These are phyloP conservation scores for Fusarium caatingaense DNA, from an alignment of 2,329 filamentous ascomycete species.

Conservation along the genomic window DNA sequence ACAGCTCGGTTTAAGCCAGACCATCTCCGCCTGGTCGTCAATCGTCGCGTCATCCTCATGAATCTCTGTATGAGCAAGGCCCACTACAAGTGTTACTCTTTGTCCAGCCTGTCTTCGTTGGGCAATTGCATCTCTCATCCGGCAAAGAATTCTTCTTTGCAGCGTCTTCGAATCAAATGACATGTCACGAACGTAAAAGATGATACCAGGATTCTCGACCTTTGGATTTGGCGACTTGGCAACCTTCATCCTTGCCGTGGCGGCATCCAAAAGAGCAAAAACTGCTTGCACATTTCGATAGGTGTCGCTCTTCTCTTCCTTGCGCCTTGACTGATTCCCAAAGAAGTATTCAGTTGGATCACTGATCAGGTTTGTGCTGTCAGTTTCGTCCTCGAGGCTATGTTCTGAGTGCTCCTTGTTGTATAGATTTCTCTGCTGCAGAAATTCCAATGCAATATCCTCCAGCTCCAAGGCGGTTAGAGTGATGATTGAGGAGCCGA, in stretches of 20 bases:
- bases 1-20: no score
- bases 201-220: no score
- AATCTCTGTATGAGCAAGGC: not conserved
- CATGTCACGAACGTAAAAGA: not conserved
- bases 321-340: not conserved
- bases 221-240: no score
- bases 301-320: not conserved
- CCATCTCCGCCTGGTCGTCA: no score
- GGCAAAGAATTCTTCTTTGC: not conserved
- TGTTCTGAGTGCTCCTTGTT: no score
- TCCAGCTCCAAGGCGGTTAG: not conserved
- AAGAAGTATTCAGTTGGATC: not conserved
- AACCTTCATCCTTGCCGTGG: no score
- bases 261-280: not conserved
- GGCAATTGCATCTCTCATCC: not conserved
- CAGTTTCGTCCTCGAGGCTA: not conserved
- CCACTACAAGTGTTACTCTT: not conserved
- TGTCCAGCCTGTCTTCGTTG: not conserved
- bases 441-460: not conserved
- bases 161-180: not conserved
- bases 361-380: not conserved
- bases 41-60: no score
- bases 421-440: not conserved
- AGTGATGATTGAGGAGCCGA: not conserved
- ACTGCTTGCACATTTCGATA: not conserved